These are phyloP conservation scores for Candida albicans DNA, from an alignment of 1,139 yeast species.

Conservation along the genomic window DNA sequence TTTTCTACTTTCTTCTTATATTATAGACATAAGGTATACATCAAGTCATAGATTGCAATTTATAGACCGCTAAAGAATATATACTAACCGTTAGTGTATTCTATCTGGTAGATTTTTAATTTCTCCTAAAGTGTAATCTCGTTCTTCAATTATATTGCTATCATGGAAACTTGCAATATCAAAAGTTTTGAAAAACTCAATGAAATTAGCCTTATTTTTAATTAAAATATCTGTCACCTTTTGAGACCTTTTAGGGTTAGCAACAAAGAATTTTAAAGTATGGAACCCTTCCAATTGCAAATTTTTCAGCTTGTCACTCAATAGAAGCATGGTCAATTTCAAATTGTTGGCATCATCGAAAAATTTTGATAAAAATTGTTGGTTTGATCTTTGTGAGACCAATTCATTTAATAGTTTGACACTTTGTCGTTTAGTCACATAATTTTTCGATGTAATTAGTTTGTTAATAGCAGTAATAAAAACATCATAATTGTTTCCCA, in stretches of 20 bases:
- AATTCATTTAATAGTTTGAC: conserved; percentile 74
- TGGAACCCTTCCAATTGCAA: conserved; percentile 90
- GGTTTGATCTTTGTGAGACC: conserved; percentile 74
- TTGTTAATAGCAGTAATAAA: conserved; percentile 66
- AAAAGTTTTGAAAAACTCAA: conserved; percentile 68
- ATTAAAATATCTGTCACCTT: conserved; percentile 76
- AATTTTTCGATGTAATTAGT: conserved; percentile 72
- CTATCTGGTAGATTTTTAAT: conserved; percentile 65
- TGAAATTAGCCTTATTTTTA: conserved; percentile 76
- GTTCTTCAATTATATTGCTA: conserved; percentile 71
- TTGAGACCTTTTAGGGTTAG: conserved; percentile 87
- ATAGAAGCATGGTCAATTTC: conserved; percentile 79
- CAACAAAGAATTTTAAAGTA: conserved; percentile 89
- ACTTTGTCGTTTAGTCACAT: conserved; percentile 91
- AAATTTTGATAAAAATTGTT: conserved; percentile 69
- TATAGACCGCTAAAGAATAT: too few relatives aligned
- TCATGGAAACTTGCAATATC: conserved; percentile 66
- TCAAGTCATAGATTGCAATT: background rate
- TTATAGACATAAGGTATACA: conserved; percentile 1
- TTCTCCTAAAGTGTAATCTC: conserved; percentile 74
- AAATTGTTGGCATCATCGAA: conserved; percentile 80
- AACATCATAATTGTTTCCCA: conserved; percentile 50
- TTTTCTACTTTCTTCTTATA: background rate
- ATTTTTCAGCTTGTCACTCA: conserved; percentile 87
- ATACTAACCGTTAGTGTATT: conserved; percentile 8